These are phyloP conservation scores for Suhomyces bokatorum DNA, from an alignment of 1,139 yeast genomes.

Conservation along the genomic window DNA sequence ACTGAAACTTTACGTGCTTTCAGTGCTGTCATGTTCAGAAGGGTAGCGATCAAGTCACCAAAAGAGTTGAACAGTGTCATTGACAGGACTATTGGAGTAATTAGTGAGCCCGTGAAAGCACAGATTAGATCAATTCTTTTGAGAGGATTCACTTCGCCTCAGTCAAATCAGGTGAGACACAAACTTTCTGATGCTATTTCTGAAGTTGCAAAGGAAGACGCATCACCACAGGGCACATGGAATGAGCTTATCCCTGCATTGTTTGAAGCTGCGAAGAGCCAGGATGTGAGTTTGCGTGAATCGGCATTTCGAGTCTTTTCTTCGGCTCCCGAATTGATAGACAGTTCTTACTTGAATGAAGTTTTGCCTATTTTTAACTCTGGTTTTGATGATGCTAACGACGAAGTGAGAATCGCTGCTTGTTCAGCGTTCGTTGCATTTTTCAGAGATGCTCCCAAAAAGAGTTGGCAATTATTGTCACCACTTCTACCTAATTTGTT, in stretches of 20 bases:
- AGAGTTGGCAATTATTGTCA: slow-evolving; percentile 72
- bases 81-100: slow-evolving; percentile 74
- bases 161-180: slow-evolving; percentile 76
- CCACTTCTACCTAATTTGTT: slow-evolving; percentile 80
- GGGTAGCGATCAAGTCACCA: slow-evolving; percentile 80
- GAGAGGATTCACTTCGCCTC: slow-evolving; percentile 68
- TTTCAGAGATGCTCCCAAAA: slow-evolving; percentile 78
- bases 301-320: slow-evolving; percentile 89
- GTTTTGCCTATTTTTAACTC: slow-evolving; percentile 69
- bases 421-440: slow-evolving; percentile 91
- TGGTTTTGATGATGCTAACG: slow-evolving; percentile 78
- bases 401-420: slow-evolving; percentile 86
- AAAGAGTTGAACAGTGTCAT: slow-evolving; percentile 60
- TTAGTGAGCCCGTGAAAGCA: slow-evolving; percentile 56
- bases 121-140: slow-evolving; percentile 69
- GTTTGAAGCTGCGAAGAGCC: slow-evolving; percentile 62
- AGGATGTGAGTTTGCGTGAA: slow-evolving; percentile 77
- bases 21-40: slow-evolving; percentile 84
- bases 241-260: slow-evolving; percentile 74
- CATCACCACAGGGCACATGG: slow-evolving; percentile 60
- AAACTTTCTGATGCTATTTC: slow-evolving; percentile 93
- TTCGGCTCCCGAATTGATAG: slow-evolving; percentile 77
- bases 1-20: slow-evolving; percentile 60
- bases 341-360: slow-evolving; percentile 54
- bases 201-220: slow-evolving; percentile 77